Evolutionary conservation across 495 filamentous ascomycete genomes (phyloP), one percentile per base, ranked within the genome.

Genomic region (Penicillium parvum): DNA sequence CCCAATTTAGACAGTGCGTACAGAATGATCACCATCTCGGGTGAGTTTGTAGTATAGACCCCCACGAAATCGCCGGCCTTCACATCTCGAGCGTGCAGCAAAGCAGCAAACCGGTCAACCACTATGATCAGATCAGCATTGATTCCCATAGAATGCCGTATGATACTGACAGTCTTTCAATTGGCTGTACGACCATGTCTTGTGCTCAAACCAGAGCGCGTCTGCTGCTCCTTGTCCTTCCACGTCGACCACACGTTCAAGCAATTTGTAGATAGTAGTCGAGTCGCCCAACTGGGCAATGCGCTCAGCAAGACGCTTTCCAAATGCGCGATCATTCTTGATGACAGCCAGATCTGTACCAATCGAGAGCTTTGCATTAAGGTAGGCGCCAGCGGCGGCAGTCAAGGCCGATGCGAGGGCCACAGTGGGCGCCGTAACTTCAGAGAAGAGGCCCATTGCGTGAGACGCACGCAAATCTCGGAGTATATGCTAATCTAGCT

Each of bases 1-100:
- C 92, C 92, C 19, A 96, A 71, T 10, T 83, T 81, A 74, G 90
- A 94, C 20, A 96, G 60, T 0, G 84, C 92, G 34, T 92, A 80
- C 63, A 84, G 80, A 3, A 86, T 40, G 55, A 94, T 86, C 2
- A 96, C 61, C 62, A 95, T 90, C 22, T 82, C 75, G 7, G 87
- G 84, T n/a, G 79, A 86, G 56, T 98, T 98, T 14, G 66, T 71
- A 8, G 61, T 73, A 44, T 71, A 77, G 1, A 76, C 66, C 7
- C 57, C 69, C 17, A 76, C 65, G 32, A 63, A 65, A 37, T 76
- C 72, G 0, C 64, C 66, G 0, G 62, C 14, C 12, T 53, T 49
- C 9, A 77, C 41, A 11, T 55, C 65, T 34, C 65, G 57, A 4
- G 49, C 50, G 29, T 65, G 60, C 14, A 75, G 53, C 18, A 68